A percentile compares a stretch with the other conserved stretches of the same genome.
Evolutionary conservation across 192 early-diverging fungal species (phyloP).

Genomic region (Backusella tuberculispora): DNA sequence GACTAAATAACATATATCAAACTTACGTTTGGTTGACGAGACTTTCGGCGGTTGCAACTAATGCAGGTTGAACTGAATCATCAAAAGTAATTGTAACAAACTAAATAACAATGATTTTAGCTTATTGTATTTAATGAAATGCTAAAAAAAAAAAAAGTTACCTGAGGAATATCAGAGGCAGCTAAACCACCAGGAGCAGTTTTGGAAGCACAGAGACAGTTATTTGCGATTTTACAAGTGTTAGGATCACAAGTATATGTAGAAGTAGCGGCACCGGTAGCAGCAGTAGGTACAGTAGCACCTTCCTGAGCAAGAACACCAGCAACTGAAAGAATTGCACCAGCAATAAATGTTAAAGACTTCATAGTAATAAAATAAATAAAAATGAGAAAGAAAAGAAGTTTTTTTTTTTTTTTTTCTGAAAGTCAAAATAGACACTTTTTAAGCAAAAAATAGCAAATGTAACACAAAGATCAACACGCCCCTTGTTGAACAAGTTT

Average conservation of each 20-base stretch:
- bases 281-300: background rate
- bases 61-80: constrained; percentile 55
- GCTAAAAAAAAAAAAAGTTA: background rate
- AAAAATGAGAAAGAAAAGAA: background rate
- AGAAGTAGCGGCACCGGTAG: background rate
- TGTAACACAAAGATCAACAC: constrained; percentile 4
- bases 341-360: constrained; percentile 13
- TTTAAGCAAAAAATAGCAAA: background rate
- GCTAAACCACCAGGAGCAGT: constrained; percentile 50
- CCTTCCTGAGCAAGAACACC: constrained; percentile 40
- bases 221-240: constrained; percentile 46
- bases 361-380: background rate
- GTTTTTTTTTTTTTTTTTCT: background rate
- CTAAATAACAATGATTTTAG: constrained; percentile 24
- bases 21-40: constrained; percentile 40
- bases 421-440: constrained; percentile 5
- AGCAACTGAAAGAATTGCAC: constrained; percentile 13
- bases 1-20: constrained; percentile 1
- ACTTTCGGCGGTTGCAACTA: constrained; percentile 29
- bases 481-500: constrained; percentile 3
- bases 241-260: constrained; percentile 47
- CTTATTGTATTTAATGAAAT: background rate
- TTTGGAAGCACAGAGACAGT: constrained; percentile 53
- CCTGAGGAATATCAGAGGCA: constrained; percentile 51
- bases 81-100: constrained; percentile 66